A percentile compares a stretch with the other conserved stretches of the same genome.
phyloP scores from a whole-genome alignment of 2,329 filamentous ascomycete genomes.

The Monosporascus sp. region DNA sequence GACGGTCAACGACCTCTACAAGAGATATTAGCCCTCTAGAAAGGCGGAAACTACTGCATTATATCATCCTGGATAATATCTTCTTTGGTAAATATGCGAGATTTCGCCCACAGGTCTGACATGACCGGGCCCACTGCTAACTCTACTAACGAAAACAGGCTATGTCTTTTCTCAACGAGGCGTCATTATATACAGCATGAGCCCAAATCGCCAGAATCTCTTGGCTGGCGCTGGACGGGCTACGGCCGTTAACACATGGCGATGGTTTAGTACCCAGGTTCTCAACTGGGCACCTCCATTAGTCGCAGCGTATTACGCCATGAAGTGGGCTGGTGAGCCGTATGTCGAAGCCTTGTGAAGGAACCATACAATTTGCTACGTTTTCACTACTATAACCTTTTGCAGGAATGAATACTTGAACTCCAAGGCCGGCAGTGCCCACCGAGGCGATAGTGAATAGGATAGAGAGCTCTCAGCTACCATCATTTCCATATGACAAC shows the following conservation, averaged over 20 bases:
- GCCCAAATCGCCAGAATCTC: conserved; percentile 82
- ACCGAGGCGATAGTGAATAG: neutral
- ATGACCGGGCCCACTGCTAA: conserved; percentile 5
- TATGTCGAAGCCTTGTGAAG: conserved; percentile 40
- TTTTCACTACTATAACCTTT: neutral
- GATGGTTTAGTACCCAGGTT: conserved; percentile 77
- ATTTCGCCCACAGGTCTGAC: too few relatives aligned
- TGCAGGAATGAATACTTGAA: conserved; percentile 12
- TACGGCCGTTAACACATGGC: conserved; percentile 91
- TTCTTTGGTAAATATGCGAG: too few relatives aligned
- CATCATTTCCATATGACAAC: too few relatives aligned
- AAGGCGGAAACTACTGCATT: too few relatives aligned
- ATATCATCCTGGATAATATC: too few relatives aligned
- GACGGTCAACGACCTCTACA: too few relatives aligned
- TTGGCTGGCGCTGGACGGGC: conserved; percentile 71
- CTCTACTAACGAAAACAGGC: conserved; percentile 31
- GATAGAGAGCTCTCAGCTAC: too few relatives aligned
- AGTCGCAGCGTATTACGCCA: conserved; percentile 69
- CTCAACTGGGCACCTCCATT: conserved; percentile 82
- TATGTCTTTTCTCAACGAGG: conserved; percentile 51
- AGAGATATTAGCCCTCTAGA: too few relatives aligned
- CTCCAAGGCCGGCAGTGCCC: neutral
- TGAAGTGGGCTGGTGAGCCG: conserved; percentile 90
- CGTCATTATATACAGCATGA: conserved; percentile 65
- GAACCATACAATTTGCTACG: neutral